A percentile compares a stretch with the other conserved stretches of the same genome.
Evolutionary conservation across 73 alveolate genomes (phyloP).

Genomic region (Urostyla sp.): DNA sequence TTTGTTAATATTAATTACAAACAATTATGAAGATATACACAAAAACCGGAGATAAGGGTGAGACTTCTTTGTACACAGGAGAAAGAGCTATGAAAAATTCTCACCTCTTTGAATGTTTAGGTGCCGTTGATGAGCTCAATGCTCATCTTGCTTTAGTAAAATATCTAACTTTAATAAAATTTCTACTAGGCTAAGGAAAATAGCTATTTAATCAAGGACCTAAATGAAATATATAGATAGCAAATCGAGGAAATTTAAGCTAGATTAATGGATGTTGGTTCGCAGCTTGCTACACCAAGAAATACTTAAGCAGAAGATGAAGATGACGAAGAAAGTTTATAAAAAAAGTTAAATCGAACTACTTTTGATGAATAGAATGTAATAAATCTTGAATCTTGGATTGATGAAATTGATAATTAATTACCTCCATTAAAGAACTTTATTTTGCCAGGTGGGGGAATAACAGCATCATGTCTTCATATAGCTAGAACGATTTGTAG

Average conservation of each 20-base stretch:
- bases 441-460: constrained; percentile 81
- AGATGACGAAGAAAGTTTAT: constrained; percentile 35
- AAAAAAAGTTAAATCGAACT: constrained; percentile 55
- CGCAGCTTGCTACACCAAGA: constrained; percentile 83
- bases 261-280: constrained; percentile 76
- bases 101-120: constrained; percentile 67
- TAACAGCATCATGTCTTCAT: constrained; percentile 69
- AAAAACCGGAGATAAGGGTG: constrained; percentile 86
- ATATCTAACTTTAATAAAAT: neutral
- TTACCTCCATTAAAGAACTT: constrained; percentile 73
- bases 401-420: constrained; percentile 59
- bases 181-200: constrained; percentile 29
- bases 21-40: constrained; percentile 66
- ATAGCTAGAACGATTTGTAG: constrained; percentile 75
- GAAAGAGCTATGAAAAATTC: constrained; percentile 65
- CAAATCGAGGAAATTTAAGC: constrained; percentile 61
- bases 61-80: constrained; percentile 76
- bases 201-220: neutral
- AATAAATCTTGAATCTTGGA: constrained; percentile 66
- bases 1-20: neutral
- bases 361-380: constrained; percentile 65
- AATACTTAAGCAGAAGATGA: too few species aligned
- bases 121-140: constrained; percentile 77
- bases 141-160: constrained; percentile 71
- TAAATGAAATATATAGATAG: neutral